These are phyloP conservation scores for Beauveria sp. DNA, from an alignment of 2,329 filamentous ascomycete genomes.

Conservation along the genomic window DNA sequence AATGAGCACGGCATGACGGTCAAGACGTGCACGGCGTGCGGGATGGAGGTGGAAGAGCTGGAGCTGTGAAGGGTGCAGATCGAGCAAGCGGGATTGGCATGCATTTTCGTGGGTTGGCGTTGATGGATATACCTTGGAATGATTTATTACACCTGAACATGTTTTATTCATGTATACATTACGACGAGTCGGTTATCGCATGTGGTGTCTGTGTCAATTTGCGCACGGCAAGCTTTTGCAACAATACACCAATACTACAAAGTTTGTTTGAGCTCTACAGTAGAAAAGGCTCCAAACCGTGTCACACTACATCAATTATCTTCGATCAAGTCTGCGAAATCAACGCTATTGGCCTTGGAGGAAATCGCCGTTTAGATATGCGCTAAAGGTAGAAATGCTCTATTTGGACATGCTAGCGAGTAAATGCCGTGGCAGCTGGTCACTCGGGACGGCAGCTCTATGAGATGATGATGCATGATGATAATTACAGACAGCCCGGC, in stretches of 20 bases:
- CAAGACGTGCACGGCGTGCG: conserved; percentile 71
- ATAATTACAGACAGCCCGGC: not conserved
- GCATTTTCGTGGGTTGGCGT: not conserved
- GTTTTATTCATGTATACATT: not conserved
- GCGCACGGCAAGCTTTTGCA: not conserved
- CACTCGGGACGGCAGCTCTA: not conserved
- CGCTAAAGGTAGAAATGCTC: not conserved
- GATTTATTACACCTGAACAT: not conserved
- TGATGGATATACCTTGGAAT: not conserved
- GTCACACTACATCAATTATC: too few species aligned
- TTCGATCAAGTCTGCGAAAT: too few species aligned
- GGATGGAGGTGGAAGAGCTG: conserved; percentile 72
- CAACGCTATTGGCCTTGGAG: too few species aligned
- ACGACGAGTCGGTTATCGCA: not conserved
- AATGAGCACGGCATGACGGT: conserved; percentile 65
- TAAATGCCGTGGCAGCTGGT: not conserved
- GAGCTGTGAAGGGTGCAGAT: conserved; percentile 42
- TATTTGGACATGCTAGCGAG: not conserved
- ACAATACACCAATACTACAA: too few species aligned
- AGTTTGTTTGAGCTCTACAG: too few species aligned
- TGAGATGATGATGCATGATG: not conserved
- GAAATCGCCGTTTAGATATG: too few species aligned
- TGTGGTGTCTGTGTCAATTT: too few species aligned
- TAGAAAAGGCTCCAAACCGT: too few species aligned
- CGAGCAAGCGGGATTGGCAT: not conserved